A percentile compares a stretch with the other conserved stretches of the same genome.
These are phyloP conservation scores for Cucurbita pepo DNA, from an alignment of 306 rosid species.

Conservation along the genomic window DNA sequence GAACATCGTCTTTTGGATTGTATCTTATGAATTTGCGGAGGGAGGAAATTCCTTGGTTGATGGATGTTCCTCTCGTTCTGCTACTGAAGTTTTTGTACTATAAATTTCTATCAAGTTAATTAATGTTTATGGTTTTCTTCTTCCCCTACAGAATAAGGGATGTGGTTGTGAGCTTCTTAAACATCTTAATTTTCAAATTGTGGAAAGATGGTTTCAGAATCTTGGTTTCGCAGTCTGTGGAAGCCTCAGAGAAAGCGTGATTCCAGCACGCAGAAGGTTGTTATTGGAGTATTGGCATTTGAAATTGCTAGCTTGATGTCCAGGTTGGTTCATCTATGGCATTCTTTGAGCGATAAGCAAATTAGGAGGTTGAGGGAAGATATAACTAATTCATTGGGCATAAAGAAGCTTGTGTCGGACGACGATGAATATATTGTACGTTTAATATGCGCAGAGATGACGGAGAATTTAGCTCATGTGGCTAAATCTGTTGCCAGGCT, in stretches of 20 bases:
- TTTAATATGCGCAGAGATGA: slow-evolving; percentile 54
- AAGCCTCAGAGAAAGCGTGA: slow-evolving; percentile 54
- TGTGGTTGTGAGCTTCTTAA: slow-evolving; percentile 19
- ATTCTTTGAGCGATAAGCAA: slow-evolving; percentile 67
- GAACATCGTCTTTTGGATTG: neutral
- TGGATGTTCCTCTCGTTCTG: neutral
- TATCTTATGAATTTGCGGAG: neutral
- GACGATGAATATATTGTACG: slow-evolving; percentile 47
- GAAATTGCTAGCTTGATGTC: slow-evolving; percentile 95
- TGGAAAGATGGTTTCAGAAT: slow-evolving; percentile 55
- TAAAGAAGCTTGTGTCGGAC: slow-evolving; percentile 70
- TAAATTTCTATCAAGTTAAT: neutral
- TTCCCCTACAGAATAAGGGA: slow-evolving; percentile 14
- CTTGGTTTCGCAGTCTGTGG: slow-evolving; percentile 85
- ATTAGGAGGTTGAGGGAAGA: slow-evolving; percentile 59
- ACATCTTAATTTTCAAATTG: slow-evolving; percentile 13
- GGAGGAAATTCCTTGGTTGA: neutral
- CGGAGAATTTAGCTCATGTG: slow-evolving; percentile 50
- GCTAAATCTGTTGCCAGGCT: slow-evolving; percentile 81
- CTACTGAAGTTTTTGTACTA: neutral
- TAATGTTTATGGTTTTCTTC: neutral
- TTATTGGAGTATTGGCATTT: slow-evolving; percentile 78
- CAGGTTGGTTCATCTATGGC: slow-evolving; percentile 81
- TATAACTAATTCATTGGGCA: slow-evolving; percentile 55
- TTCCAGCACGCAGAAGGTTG: slow-evolving; percentile 37